Evolutionary conservation across 176 grass and related monocot species (phyloP).

Genomic region (barley (Hordeum vulgare)): DNA sequence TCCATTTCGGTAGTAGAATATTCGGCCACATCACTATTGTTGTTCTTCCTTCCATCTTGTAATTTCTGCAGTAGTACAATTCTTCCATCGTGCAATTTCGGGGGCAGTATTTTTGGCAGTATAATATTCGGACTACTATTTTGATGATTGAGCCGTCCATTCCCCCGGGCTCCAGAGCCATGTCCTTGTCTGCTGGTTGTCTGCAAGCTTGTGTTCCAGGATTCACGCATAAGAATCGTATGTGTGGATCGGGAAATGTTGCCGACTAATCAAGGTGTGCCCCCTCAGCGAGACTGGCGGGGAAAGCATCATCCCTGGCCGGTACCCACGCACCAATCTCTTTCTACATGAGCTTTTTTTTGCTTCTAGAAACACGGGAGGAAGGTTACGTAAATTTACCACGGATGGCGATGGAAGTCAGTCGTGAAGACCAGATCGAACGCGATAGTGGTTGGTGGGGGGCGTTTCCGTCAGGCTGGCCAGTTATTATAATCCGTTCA

Average conservation of each 20-base stretch:
- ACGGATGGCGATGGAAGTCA: slow-evolving; percentile 10
- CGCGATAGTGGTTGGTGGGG: slow-evolving; percentile 40
- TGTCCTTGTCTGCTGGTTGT: slow-evolving; percentile 35
- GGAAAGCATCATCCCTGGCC: slow-evolving; percentile 43
- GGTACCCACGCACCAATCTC: slow-evolving; percentile 12
- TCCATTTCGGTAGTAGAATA: too few relatives aligned
- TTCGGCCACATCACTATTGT: too few relatives aligned
- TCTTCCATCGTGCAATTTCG: background rate
- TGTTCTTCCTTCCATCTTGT: too few relatives aligned
- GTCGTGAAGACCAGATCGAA: background rate
- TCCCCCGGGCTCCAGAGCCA: slow-evolving; percentile 1
- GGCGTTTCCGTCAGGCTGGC: slow-evolving; percentile 39
- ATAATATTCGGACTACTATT: slow-evolving; percentile 19
- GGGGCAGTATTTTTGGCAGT: background rate
- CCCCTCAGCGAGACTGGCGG: slow-evolving; percentile 37
- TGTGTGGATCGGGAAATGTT: slow-evolving; percentile 14
- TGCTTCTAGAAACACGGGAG: slow-evolving; percentile 36
- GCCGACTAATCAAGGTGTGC: slow-evolving; percentile 24
- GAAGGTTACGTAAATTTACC: background rate
- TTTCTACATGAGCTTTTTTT: background rate
- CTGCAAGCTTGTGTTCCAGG: slow-evolving; percentile 37
- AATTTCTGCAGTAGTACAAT: background rate
- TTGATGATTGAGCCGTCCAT: slow-evolving; percentile 30
- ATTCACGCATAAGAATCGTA: slow-evolving; percentile 30
- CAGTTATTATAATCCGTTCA: slow-evolving; percentile 23